These are phyloP conservation scores for Aspergillus ostianus DNA, from an alignment of 495 filamentous ascomycete species.

Conservation along the genomic window DNA sequence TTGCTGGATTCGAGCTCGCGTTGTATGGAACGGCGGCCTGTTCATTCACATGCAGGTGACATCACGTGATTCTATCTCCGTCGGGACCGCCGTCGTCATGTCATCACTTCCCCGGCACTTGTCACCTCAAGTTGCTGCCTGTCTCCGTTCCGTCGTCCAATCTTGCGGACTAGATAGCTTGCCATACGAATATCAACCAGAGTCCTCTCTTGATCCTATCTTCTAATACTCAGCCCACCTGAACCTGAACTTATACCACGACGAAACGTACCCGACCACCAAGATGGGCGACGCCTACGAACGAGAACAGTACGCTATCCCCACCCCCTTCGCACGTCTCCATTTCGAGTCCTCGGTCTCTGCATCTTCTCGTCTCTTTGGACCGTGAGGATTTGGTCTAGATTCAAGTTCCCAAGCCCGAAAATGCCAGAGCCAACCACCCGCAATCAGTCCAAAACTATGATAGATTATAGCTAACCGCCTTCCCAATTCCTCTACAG, in stretches of 20 bases:
- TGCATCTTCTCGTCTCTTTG: no score
- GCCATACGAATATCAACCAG: not conserved
- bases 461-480: not conserved
- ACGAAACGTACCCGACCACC: constrained; percentile 3
- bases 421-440: not conserved
- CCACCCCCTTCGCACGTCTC: constrained; percentile 3
- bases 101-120: not conserved
- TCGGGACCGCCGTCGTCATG: not conserved
- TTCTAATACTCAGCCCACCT: not conserved
- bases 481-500: constrained; percentile 32
- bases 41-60: not conserved
- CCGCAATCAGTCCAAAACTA: not conserved
- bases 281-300: constrained; percentile 94
- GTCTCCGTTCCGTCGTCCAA: not conserved
- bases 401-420: no score
- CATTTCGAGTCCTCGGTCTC: not conserved
- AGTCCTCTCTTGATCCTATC: not conserved
- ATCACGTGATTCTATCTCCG: not conserved
- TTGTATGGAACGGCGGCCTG: no score
- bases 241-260: not conserved
- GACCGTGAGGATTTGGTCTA: no score
- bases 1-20: no score
- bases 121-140: not conserved
- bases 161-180: not conserved
- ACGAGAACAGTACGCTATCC: constrained; percentile 66